Evolutionary conservation across 179 eudicot species (phyloP), one percentile per base, ranked within the genome.

Genomic region (Vitellaria paradoxa): DNA sequence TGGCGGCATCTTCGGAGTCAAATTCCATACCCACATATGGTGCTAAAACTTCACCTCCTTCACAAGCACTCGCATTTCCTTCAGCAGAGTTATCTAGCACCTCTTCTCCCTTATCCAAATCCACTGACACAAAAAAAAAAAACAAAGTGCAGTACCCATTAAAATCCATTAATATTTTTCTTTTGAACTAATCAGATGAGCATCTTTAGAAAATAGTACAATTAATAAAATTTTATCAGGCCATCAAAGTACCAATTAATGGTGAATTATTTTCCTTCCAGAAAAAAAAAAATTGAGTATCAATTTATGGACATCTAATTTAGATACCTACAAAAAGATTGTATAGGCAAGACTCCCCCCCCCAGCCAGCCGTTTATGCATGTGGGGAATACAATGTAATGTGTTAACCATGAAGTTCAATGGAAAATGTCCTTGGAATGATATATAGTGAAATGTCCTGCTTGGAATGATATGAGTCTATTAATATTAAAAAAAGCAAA

Each of bases 21-120:
- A 81, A 81, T 66, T 81, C 84, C 80, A 81, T 77, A 12, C 84
- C 84, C 52, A 73, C 74, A 37, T 81, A 77, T 59, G 81, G 81
- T 62, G 77, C 84, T 37, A 26, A 52, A 47, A 49, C 70, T 64
- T 68, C 75, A 57, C 56, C 40, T n/a, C 61, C 40, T 68, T 49
- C 62, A 75, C 2, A 46, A 7, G 24, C 14, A 63, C 57, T 18
- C 9, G 6, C 17, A 11, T 50, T 60, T n/a, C 40, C 67, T 78
- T 78, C 73, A 30, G 65, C 72, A 24, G 77, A 17, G 61, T 17
- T 75, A 30, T 75, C 77, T 26, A 52, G 18, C 26, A 60, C 46
- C 70, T 14, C 70, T 24, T 75, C 77, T 63, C 61, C 70, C 77
- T 63, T 26, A 47, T 63, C 77, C 77, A 75, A 23, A 30, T 63